Percentiles rank a stretch among this genome's conserved stretches.
Conservation (phyloP, 345 rosid genomes). For the Lepidium africanum region DNA sequence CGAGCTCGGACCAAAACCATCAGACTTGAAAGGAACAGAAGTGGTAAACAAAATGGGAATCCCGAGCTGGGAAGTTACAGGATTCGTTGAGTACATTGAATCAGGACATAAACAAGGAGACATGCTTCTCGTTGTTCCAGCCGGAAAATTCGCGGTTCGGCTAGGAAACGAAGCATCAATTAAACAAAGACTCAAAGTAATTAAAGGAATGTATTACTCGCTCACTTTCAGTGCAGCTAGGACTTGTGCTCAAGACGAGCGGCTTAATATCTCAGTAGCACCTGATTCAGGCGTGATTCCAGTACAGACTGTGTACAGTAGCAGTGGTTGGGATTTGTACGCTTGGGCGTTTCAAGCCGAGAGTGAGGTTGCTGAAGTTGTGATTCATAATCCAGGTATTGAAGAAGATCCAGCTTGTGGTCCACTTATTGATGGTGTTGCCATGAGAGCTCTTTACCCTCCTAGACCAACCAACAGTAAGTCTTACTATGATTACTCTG, state of each 20-base stretch:
- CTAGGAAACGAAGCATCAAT: slow-evolving; percentile 89
- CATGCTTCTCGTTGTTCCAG: slow-evolving; percentile 86
- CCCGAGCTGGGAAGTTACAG: slow-evolving; percentile 74
- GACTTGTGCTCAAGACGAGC: slow-evolving; percentile 85
- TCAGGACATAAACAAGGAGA: slow-evolving; percentile 94
- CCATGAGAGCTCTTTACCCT: slow-evolving; percentile 53
- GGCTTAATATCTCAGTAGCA: slow-evolving; percentile 59
- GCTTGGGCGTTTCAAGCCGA: slow-evolving; percentile 74
- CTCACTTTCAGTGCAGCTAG: slow-evolving; percentile 84
- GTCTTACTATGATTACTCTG: not conserved
- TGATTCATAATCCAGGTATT: slow-evolving; percentile 72
- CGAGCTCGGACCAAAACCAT: slow-evolving; percentile 59
- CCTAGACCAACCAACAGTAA: slow-evolving; percentile 52
- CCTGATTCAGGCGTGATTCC: slow-evolving; percentile 75
- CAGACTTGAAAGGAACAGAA: slow-evolving; percentile 59
- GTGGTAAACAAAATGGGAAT: slow-evolving; percentile 43
- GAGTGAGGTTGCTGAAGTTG: slow-evolving; percentile 30
- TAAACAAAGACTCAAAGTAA: slow-evolving; percentile 53
- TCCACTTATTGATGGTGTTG: slow-evolving; percentile 69
- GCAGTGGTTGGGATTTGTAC: slow-evolving; percentile 80
- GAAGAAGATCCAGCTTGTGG: slow-evolving; percentile 93
- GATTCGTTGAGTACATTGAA: slow-evolving; percentile 74
- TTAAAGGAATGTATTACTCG: slow-evolving; percentile 55
- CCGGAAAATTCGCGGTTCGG: slow-evolving; percentile 67
- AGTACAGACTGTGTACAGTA: slow-evolving; percentile 68